Conservation (phyloP, 1,139 yeast genomes). For the Scheffersomyces stambukii region DNA sequence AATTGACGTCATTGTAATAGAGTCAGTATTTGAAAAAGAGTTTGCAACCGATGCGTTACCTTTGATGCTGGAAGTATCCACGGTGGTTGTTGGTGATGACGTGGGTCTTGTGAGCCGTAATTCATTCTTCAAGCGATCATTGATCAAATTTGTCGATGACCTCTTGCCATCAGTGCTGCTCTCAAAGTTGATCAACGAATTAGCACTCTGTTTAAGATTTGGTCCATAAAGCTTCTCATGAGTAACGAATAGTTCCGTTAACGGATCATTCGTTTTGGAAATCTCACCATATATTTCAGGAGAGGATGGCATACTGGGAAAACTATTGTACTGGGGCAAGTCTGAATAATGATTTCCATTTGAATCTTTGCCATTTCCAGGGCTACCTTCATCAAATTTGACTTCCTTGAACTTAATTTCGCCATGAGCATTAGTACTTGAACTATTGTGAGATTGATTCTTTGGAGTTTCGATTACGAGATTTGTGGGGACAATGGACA, state of each 20-base stretch:
- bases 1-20: neutral
- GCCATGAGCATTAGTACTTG: conserved; percentile 1
- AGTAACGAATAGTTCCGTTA: conserved; percentile 24
- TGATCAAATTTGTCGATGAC: conserved; percentile 9
- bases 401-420: conserved; percentile 29
- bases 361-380: conserved; percentile 2
- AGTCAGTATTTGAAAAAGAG: neutral
- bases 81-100: conserved; percentile 22
- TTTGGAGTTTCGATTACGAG: conserved; percentile 19
- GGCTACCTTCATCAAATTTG: conserved; percentile 14
- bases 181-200: neutral
- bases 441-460: neutral
- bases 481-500: conserved; percentile 28
- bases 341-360: neutral
- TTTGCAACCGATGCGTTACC: conserved; percentile 6
- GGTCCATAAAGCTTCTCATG: conserved; percentile 32
- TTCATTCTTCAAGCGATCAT: conserved; percentile 16
- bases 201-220: conserved; percentile 3
- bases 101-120: conserved; percentile 14
- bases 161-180: conserved; percentile 5
- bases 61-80: conserved; percentile 21
- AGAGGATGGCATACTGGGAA: conserved; percentile 4
- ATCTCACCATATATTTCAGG: conserved; percentile 4
- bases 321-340: conserved; percentile 3
- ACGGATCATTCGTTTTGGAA: conserved; percentile 15